Conservation (phyloP, 352 stramenopile species). For the Saprolegnia parasitica region DNA sequence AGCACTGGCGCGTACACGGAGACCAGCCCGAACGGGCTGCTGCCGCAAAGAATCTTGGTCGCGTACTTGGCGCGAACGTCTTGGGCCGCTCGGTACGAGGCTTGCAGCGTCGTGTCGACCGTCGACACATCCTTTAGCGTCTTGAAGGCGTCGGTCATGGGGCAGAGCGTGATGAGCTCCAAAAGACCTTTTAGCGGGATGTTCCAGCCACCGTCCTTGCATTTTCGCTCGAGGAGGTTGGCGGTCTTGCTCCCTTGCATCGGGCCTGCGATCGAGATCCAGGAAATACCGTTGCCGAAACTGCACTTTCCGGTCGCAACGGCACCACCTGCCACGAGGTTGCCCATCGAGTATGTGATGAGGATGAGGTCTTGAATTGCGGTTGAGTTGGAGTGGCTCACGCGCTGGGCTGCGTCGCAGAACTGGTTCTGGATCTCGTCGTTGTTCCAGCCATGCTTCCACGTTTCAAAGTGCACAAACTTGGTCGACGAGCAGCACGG, state of each 20-base stretch:
- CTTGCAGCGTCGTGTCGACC: conserved; percentile 26
- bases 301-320: conserved; percentile 33
- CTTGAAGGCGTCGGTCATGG: conserved; percentile 32
- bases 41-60: conserved; percentile 36
- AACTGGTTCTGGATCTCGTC: conserved; percentile 28
- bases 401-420: conserved; percentile 27
- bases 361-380: conserved; percentile 34
- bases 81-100: conserved; percentile 29
- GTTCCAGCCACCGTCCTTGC: not conserved
- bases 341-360: conserved; percentile 46
- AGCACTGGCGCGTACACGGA: conserved; percentile 11
- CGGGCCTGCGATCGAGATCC: conserved; percentile 37
- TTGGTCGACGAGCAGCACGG: conserved; percentile 34
- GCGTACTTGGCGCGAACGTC: conserved; percentile 33
- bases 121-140: conserved; percentile 17
- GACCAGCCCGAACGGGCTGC: conserved; percentile 33
- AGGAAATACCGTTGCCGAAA: conserved; percentile 34
- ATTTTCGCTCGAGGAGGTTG: conserved; percentile 17
- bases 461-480: conserved; percentile 34
- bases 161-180: conserved; percentile 30
- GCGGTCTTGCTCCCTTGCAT: conserved; percentile 36
- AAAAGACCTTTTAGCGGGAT: too few relatives aligned
- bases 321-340: conserved; percentile 35
- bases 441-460: conserved; percentile 31
- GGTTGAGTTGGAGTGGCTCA: conserved; percentile 25